Conservation (phyloP, 768 basidiomycete genomes). For the Termitomyces sp. region DNA sequence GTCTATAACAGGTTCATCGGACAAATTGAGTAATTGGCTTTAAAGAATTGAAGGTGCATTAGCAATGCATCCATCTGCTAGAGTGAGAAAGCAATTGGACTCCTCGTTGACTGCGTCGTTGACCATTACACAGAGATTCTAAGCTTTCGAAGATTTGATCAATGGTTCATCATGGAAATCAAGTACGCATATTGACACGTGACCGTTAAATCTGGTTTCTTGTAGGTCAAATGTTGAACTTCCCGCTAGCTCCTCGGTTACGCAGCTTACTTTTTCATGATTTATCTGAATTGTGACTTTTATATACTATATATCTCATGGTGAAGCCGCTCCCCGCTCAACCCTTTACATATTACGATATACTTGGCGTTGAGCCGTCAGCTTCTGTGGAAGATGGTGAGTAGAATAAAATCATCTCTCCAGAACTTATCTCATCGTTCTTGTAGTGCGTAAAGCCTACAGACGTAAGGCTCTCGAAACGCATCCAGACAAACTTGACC, state of each 20-base stretch:
- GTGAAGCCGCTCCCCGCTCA: conserved; percentile 18
- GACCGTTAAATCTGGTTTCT: not conserved
- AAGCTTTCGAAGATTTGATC: too few species aligned
- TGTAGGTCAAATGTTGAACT: not conserved
- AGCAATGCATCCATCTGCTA: too few species aligned
- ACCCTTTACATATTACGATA: conserved; percentile 33
- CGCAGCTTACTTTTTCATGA: conserved; percentile 10
- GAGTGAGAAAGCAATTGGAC: too few species aligned
- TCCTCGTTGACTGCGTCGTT: too few species aligned
- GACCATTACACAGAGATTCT: too few species aligned
- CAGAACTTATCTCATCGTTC: not conserved
- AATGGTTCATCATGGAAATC: too few species aligned
- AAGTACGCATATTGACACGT: not conserved
- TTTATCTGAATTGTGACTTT: not conserved
- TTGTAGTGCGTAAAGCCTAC: conserved; percentile 61
- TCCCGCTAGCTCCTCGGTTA: not conserved
- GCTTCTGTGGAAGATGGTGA: conserved; percentile 50
- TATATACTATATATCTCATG: conserved; percentile 1
- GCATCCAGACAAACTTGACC: conserved; percentile 68
- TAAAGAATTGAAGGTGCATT: too few species aligned
- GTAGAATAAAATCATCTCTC: conserved; percentile 12
- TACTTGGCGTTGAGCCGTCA: conserved; percentile 38
- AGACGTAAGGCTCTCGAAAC: conserved; percentile 64
- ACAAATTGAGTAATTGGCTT: too few species aligned
- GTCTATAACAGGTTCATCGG: too few species aligned